phyloP scores from a whole-genome alignment of 2,329 filamentous ascomycete species.

The Sporothrix pseudoabietina region DNA sequence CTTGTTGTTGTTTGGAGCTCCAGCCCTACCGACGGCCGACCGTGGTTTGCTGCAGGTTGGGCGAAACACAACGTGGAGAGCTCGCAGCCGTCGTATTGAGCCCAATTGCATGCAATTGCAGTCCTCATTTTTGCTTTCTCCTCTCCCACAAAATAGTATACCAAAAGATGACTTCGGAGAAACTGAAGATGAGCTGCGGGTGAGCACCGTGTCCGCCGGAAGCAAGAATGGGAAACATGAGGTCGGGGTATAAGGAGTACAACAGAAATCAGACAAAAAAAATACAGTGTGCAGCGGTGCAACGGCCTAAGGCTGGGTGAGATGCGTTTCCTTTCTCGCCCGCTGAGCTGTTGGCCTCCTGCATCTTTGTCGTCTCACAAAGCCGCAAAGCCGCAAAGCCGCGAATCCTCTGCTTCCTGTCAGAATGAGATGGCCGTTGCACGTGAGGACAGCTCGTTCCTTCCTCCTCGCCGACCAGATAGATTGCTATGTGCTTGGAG shows the following conservation, averaged over 20 bases:
- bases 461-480: background rate
- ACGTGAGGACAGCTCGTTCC: background rate
- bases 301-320: background rate
- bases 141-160: background rate
- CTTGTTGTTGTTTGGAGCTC: background rate
- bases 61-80: slow-evolving; percentile 3
- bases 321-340: background rate
- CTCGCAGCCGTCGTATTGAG: background rate
- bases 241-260: background rate
- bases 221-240: background rate
- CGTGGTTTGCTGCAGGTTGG: background rate
- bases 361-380: slow-evolving; percentile 6
- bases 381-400: slow-evolving; percentile 1
- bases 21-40: slow-evolving; percentile 6
- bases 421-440: background rate
- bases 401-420: background rate
- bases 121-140: background rate
- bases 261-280: background rate
- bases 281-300: background rate
- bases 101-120: background rate
- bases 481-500: background rate
- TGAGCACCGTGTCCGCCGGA: background rate
- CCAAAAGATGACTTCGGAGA: background rate
- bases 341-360: background rate
- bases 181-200: background rate